Base-by-base conservation (phyloP, 371 early-diverging fungal species). In the Syncephalastrum monosporum region DNA sequence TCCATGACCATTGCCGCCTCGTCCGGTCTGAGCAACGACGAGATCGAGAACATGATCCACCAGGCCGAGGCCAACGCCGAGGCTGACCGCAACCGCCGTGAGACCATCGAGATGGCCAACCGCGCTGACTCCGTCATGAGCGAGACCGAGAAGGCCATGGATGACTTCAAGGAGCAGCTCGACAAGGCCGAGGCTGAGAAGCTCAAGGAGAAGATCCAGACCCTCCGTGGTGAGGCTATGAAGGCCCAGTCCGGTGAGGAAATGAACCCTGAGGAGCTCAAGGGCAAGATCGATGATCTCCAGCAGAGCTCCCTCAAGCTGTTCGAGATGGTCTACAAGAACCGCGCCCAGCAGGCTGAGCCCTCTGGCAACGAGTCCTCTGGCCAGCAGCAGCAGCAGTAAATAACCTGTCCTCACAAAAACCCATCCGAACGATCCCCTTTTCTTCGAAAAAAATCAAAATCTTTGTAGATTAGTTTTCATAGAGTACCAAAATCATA, bases 271-370 rank as follows among this genome's bases (percentile, higher is more conserved):
- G 94, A 93, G 57, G 83, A 86, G 3, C 79, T 95, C 60, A 89
- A 89, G 80, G 74, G 77, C 53, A 91, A 91, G 67, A 81, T 87
- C 47, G 83, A 84, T 52, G 91, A 90, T 21, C 72, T 98, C 64
- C 95, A 97, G 79, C 85, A 88, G 63, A 89, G 86, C 25, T 85
- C 88, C 57, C 73, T 97, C 60, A 97, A 97, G 81, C 81, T 99
- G 55, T 97, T 98, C 66, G 95, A 98, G 81, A 85, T 91, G 87
- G 95, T 94, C 21, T 97, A 98, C 86, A 93, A 97, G 89, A 86
- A 89, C 64, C 72, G 74, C 48, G 71, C 81, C 47, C 47, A 47
- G 38, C 38, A 33, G 38, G 38, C 38, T 33, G 27, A 48, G 24
- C 27, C 48, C 48, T 48, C 48, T 27, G 48, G 27, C 21, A 56